Base-by-base conservation (phyloP, 768 basidiomycete species). In the Hericium rajendrae region DNA sequence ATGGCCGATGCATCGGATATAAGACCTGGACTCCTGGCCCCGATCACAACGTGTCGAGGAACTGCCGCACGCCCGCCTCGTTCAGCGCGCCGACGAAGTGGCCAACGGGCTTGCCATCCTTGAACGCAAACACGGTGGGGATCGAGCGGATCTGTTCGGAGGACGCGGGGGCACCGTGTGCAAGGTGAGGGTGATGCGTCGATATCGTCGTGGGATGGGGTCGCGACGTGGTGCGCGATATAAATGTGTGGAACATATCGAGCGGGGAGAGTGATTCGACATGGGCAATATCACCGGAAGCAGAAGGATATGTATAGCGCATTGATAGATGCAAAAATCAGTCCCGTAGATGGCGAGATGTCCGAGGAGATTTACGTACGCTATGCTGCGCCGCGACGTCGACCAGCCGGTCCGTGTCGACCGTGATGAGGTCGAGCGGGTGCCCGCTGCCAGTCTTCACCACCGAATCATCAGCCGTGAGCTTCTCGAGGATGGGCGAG, bases 81-180 rank as follows among this genome's bases (percentile, higher is more conserved):
- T 67, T 69, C 22, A 70, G 38, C 6, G 67, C 70, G 1, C 68
- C 88, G 2, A 82, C 72, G 64, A 92, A 91, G 50, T 82, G 74
- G 48, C 70, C 70, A n/a, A 84, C 72, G 1, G 70, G 72, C 60
- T 79, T 64, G 16, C 87, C 88, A 51, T 84, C 77, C 57, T 75
- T 78, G 72, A 91, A 91, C 3, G 87, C 89, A 57, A 88, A 72
- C 32, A 92, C 87, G 0, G 89, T 91, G 3, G 89, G 89, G n/a
- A 92, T 70, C 15, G 86, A 77, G n/a, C 75, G 71, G 59, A 91
- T 74, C 90, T 92, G 61, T 37, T 26, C 13, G 10, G 9, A 24
- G 49, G 49, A 24, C 48, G 18, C 10, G 43, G 16, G 43, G 16
- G 43, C 5, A 5, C 26, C 26, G 5, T 46, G 1, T 20, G 43